phyloP scores from a whole-genome alignment of 768 basidiomycete genomes.

The Tephrocybe sp. region DNA sequence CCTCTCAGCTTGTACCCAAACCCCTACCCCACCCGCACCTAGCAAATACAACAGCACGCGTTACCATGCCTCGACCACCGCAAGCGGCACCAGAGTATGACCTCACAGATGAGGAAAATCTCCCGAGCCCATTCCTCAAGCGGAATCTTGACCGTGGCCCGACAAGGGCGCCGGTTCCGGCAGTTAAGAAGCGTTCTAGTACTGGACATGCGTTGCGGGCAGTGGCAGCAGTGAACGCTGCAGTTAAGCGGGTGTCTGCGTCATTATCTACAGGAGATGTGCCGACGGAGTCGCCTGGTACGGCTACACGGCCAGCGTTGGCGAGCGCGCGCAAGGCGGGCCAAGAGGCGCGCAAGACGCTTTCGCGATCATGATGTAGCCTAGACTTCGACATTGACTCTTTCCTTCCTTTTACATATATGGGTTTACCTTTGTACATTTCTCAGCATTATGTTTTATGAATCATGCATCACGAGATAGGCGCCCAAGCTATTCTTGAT shows the following conservation, averaged over 20 bases:
- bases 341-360: slow-evolving; percentile 50
- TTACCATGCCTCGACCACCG: slow-evolving; percentile 23
- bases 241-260: slow-evolving; percentile 25
- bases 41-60: slow-evolving; percentile 15
- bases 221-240: slow-evolving; percentile 58
- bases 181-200: slow-evolving; percentile 43
- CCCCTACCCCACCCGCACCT: slow-evolving; percentile 46
- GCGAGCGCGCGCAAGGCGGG: slow-evolving; percentile 45
- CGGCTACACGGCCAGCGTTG: slow-evolving; percentile 36
- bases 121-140: slow-evolving; percentile 82
- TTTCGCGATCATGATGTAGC: slow-evolving; percentile 29
- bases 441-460: not conserved
- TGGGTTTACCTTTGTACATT: not conserved
- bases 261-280: slow-evolving; percentile 12
- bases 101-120: slow-evolving; percentile 75
- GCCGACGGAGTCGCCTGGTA: slow-evolving; percentile 1
- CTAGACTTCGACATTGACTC: not conserved
- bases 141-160: slow-evolving; percentile 28
- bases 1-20: slow-evolving; percentile 26
- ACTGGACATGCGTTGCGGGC: slow-evolving; percentile 54
- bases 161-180: slow-evolving; percentile 6
- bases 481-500: too few relatives aligned
- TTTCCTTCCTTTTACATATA: not conserved
- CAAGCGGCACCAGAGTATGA: slow-evolving; percentile 53
- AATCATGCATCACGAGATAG: not conserved